phyloP scores from a whole-genome alignment of 2,329 filamentous ascomycete genomes.

The Colletotrichum sp. region DNA sequence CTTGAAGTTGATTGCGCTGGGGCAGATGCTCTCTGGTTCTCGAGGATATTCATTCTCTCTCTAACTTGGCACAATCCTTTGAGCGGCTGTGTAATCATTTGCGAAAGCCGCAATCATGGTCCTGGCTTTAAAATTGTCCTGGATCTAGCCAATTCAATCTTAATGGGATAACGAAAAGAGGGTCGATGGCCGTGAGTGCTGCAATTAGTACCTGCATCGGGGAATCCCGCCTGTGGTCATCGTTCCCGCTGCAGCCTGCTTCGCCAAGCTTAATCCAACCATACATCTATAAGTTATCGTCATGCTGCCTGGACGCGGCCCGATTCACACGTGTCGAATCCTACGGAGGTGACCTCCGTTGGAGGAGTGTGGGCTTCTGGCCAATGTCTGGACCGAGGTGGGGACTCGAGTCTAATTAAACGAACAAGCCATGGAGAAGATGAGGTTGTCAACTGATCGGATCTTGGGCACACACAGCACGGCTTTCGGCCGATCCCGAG shows the following conservation, averaged over 20 bases:
- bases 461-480: neutral
- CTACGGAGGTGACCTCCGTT: neutral
- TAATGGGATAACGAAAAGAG: fast-evolving
- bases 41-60: neutral
- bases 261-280: neutral
- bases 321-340: neutral
- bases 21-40: neutral
- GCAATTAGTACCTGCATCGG: neutral
- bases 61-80: neutral
- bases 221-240: neutral
- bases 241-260: neutral
- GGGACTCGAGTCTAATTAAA: neutral
- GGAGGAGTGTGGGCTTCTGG: neutral
- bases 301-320: neutral
- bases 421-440: neutral
- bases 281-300: fast-evolving
- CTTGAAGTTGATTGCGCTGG: neutral
- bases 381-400: neutral
- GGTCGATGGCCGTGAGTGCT: neutral
- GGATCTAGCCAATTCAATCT: fast-evolving
- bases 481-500: neutral
- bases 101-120: neutral
- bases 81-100: fast-evolving
- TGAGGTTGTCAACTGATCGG: neutral
- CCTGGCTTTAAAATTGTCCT: fast-evolving